Percentiles rank a stretch among this genome's conserved stretches.
phyloP scores from a whole-genome alignment of 768 basidiomycete species.

The Termitomyces titanicus region DNA sequence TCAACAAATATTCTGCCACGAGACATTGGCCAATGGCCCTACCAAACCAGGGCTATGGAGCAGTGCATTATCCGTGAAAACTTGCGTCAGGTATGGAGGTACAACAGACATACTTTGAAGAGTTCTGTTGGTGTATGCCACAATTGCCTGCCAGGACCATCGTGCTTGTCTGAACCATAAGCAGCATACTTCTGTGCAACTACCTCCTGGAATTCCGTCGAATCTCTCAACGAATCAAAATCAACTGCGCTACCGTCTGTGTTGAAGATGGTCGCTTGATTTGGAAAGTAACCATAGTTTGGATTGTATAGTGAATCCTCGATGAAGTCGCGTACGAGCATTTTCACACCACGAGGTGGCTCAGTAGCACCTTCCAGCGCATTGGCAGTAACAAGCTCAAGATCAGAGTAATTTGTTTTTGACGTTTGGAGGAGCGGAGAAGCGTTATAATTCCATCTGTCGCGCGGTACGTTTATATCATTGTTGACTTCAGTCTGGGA shows the following conservation, averaged over 20 bases:
- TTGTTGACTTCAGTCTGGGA: slow-evolving; percentile 10
- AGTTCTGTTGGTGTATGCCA: slow-evolving; percentile 99
- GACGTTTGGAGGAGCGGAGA: slow-evolving; percentile 54
- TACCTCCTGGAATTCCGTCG: slow-evolving; percentile 74
- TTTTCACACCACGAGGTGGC: slow-evolving; percentile 82
- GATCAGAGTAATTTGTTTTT: slow-evolving; percentile 36
- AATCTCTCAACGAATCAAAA: slow-evolving; percentile 64
- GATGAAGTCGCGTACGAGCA: slow-evolving; percentile 95
- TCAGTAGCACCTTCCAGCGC: slow-evolving; percentile 49
- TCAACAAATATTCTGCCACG: slow-evolving; percentile 87
- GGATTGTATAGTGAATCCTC: slow-evolving; percentile 98
- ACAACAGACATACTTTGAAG: slow-evolving; percentile 70
- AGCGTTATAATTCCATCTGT: slow-evolving; percentile 80
- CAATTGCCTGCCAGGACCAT: slow-evolving; percentile 81
- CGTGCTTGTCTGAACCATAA: slow-evolving; percentile 57
- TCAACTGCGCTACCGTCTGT: slow-evolving; percentile 57
- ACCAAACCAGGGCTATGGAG: slow-evolving; percentile 85
- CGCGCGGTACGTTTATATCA: slow-evolving; percentile 29
- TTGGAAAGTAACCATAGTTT: slow-evolving; percentile 95
- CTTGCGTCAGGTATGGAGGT: not conserved
- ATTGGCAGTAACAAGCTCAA: slow-evolving; percentile 64
- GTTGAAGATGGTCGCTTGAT: slow-evolving; percentile 88
- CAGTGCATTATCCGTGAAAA: slow-evolving; percentile 6
- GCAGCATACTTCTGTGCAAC: slow-evolving; percentile 74
- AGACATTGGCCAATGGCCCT: slow-evolving; percentile 87